Conservation (phyloP, 306 rosid genomes). For the Aeschynomene evenia region DNA sequence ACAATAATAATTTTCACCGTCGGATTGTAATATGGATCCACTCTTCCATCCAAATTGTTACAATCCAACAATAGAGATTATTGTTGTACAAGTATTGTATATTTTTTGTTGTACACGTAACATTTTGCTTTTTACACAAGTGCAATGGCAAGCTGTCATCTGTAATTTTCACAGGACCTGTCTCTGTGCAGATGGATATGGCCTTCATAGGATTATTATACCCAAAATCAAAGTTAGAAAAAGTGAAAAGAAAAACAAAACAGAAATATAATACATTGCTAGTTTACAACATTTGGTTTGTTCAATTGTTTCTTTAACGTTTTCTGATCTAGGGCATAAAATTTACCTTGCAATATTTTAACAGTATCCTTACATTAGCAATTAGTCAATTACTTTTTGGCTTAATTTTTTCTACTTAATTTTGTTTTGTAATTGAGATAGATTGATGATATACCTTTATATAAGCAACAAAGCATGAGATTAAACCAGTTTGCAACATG, state of each 20-base stretch:
- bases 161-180: constrained; percentile 82
- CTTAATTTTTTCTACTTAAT: neutral
- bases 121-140: too few relatives aligned
- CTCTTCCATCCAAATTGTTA: too few relatives aligned
- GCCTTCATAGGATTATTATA: constrained; percentile 54
- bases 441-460: neutral
- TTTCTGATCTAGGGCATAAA: neutral
- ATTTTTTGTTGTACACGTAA: too few relatives aligned
- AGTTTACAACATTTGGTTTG: too few relatives aligned
- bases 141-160: constrained; percentile 47
- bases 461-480: neutral
- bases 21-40: too few relatives aligned
- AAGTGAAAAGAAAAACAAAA: neutral
- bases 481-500: neutral
- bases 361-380: neutral
- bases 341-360: too few relatives aligned
- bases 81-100: too few relatives aligned
- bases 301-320: too few relatives aligned
- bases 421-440: neutral
- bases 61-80: too few relatives aligned
- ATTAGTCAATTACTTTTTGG: too few relatives aligned
- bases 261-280: neutral
- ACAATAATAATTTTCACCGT: too few relatives aligned
- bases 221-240: constrained; percentile 2
- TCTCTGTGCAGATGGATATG: constrained; percentile 57